Evolutionary conservation across 352 stramenopile species (phyloP), one percentile per base, ranked within the genome.

Genomic region (Phytophthora megakarya): DNA sequence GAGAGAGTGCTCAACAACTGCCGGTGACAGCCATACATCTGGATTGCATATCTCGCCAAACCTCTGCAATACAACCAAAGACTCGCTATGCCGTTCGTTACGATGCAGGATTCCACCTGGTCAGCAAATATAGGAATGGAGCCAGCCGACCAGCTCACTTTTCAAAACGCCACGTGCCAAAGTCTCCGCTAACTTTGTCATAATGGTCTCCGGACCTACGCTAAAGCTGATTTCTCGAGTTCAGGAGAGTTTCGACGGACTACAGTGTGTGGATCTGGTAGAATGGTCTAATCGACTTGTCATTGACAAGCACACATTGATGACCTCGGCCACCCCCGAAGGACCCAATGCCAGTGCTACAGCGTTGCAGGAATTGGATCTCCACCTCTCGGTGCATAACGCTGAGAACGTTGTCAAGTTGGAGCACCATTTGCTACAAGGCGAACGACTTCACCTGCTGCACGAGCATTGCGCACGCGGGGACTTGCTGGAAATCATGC

Each of bases 401-500:
- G 37, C 35, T 3, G 38, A 56, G 22, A 76, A 86, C 51, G 63
- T 93, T n/a, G 76, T 88, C 19, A 75, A 68, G 32, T 64, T 91
- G 21, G 61, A 77, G 32, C 61, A 59, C 8, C 81, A 88, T 61
- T 66, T 30, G 6, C 68, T 93, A 5, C 62, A 86, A 30, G 73
- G 67, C 42, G 75, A 86, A 37, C 70, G 77, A 16, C 75, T 93
- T 18, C 84, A 91, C 25, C 32, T 89, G 16, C 26, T 89, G 8
- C 67, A 88, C n/a, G 81, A 93, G 62, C 80, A 88, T 63, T 94
- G 84, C 53, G 67, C 65, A 2, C 64, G 71, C 10, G 86, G 84
- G 15, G 86, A 94, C 35, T 62, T 92, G 25, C 77, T 91, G 37
- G 54, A 73, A 18, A 62, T 86, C 46, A 69, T 84, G 48, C 70